phyloP scores from a whole-genome alignment of 1,284 basidiomycete genomes.

The Trichosporon faecale region DNA sequence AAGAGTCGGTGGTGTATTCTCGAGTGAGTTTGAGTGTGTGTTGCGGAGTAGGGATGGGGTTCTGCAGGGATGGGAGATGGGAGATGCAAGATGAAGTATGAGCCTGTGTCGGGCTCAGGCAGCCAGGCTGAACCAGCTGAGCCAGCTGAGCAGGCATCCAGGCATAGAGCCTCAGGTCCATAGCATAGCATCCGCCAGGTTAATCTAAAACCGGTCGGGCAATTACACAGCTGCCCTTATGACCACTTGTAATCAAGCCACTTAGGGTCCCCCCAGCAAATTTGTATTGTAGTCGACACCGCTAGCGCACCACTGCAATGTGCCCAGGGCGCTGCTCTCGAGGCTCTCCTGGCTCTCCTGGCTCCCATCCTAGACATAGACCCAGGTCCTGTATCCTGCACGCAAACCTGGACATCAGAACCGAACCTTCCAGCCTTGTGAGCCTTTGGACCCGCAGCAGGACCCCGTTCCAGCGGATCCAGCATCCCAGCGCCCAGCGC shows the following conservation, averaged over 20 bases:
- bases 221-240: neutral
- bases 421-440: no score
- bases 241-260: neutral
- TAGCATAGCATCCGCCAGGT: neutral
- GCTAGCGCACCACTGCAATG: neutral
- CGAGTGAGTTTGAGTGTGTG: neutral
- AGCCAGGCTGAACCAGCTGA: no score
- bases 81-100: neutral
- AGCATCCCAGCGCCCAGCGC: neutral
- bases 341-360: no score
- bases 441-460: neutral
- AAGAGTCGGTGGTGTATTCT: neutral
- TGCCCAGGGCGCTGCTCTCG: no score
- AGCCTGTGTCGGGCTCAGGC: neutral
- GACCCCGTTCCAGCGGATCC: neutral
- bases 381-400: no score
- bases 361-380: no score
- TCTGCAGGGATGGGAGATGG: neutral
- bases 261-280: neutral
- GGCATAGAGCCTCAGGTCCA: neutral
- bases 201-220: conserved; percentile 8
- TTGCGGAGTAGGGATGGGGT: neutral
- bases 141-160: neutral
- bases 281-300: neutral
- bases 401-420: no score